These are phyloP conservation scores for Protomyces arabidopsidicola DNA, from an alignment of 1,139 yeast species.

Conservation along the genomic window DNA sequence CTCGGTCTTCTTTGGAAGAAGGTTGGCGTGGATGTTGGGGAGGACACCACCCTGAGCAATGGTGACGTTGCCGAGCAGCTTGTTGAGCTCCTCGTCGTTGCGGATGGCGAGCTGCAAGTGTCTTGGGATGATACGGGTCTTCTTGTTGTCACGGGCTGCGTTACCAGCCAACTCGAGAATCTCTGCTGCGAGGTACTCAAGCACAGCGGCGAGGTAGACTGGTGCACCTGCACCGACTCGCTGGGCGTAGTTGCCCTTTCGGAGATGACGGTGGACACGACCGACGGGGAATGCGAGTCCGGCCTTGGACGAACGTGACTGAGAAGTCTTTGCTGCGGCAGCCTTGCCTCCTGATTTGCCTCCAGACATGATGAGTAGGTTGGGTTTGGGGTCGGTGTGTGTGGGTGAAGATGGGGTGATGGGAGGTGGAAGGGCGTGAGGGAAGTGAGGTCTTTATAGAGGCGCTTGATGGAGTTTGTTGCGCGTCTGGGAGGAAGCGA, in stretches of 20 bases:
- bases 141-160: conserved; percentile 97
- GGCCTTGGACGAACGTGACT: conserved; percentile 97
- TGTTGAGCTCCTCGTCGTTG: conserved; percentile 96
- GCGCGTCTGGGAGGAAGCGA: not conserved
- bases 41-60: conserved; percentile 98
- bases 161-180: conserved; percentile 97
- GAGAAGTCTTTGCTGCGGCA: conserved; percentile 90
- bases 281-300: conserved; percentile 99
- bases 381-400: not conserved
- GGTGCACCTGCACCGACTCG: conserved; percentile 89
- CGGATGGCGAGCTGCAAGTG: conserved; percentile 97
- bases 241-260: conserved; percentile 98
- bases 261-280: conserved; percentile 94
- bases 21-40: conserved; percentile 72
- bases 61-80: conserved; percentile 85
- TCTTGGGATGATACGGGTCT: conserved; percentile 97
- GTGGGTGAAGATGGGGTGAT: conserved; percentile 6
- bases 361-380: conserved; percentile 49
- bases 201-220: conserved; percentile 91
- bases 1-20: conserved; percentile 83
- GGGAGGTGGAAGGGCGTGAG: not conserved
- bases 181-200: conserved; percentile 95
- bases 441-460: not conserved
- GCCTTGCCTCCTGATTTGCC: conserved; percentile 96
- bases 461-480: not conserved